Conservation (phyloP, 352 stramenopile species). For the Aphanomyces cochlioides region DNA sequence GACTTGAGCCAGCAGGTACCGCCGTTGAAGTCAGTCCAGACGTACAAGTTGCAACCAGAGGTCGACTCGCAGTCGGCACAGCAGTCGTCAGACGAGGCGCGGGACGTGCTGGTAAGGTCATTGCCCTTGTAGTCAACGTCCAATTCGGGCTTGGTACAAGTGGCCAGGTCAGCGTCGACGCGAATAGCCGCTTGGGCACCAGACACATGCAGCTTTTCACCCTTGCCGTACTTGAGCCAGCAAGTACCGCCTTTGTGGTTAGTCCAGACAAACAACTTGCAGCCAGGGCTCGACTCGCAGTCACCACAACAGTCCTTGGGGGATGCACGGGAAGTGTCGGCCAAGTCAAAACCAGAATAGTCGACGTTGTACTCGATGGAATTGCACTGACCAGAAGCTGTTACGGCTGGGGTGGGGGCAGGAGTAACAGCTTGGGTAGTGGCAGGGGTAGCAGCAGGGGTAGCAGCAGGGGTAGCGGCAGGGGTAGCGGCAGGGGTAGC, state of each 20-base stretch:
- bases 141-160: constrained; percentile 29
- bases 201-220: background rate
- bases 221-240: constrained; percentile 42
- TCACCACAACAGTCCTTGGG: constrained; percentile 37
- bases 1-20: constrained; percentile 47
- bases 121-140: constrained; percentile 13
- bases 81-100: constrained; percentile 10
- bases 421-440: too few species aligned
- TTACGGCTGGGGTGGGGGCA: too few species aligned
- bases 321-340: constrained; percentile 21
- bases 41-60: background rate
- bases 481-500: too few species aligned
- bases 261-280: constrained; percentile 38
- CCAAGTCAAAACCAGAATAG: constrained; percentile 40
- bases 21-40: constrained; percentile 38
- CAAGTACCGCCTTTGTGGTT: constrained; percentile 41
- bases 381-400: background rate
- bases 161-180: background rate
- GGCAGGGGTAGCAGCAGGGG: too few species aligned
- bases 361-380: constrained; percentile 33
- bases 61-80: constrained; percentile 20
- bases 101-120: constrained; percentile 16
- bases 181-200: constrained; percentile 3
- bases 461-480: too few species aligned
- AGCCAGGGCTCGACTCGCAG: constrained; percentile 35